Evolutionary conservation across 352 stramenopile genomes (phyloP), one percentile per base, ranked within the genome.

Genomic region (Globisporangium cystogenes): DNA sequence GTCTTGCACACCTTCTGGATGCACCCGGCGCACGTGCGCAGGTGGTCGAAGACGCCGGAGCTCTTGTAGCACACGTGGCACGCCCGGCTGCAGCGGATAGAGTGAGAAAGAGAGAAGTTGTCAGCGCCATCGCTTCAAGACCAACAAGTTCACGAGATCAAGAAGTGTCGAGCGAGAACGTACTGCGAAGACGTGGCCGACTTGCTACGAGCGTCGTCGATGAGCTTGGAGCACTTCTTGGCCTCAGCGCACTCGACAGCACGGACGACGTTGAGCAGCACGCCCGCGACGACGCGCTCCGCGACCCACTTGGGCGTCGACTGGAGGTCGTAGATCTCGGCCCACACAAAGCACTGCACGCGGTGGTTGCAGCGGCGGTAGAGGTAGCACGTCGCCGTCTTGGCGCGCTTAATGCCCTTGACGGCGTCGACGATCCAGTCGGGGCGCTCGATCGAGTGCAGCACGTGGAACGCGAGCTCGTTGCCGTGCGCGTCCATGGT

Each of bases 371-470:
- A 51, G 39, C 60, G 62, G 0, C 66, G 59, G 40, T 76, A 78
- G 31, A 81, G 42, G 42, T 79, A 82, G 46, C 70, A 81, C 11
- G 60, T 75, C 7, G 77, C 66, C 33, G 76, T 74, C 45, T 66
- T 59, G 37, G 68, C 57, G 8, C 73, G 70, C 40, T 84, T 84
- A 50, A 77, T 58, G 46, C 69, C 64, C 31, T 75, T 78, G 57
- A 72, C 64, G 5, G 59, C 51, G 47, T 79, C 68, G 16, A 66
- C 63, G 1, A 62, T 67, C 66, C 65, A 84, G 43, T 80, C 66
- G 4, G 71, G 62, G 36, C 72, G 74, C 41, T 82, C 74, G 48
- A 84, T 84, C 45, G 70, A 84, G 60, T 82, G 70, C 33, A 80
- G 23, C 2, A 84, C 70, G 55, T 84, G 70, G 43, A 74, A 84